Evolutionary conservation across 495 filamentous ascomycete genomes (phyloP).

Genomic region (Neurospora sublineolata): DNA sequence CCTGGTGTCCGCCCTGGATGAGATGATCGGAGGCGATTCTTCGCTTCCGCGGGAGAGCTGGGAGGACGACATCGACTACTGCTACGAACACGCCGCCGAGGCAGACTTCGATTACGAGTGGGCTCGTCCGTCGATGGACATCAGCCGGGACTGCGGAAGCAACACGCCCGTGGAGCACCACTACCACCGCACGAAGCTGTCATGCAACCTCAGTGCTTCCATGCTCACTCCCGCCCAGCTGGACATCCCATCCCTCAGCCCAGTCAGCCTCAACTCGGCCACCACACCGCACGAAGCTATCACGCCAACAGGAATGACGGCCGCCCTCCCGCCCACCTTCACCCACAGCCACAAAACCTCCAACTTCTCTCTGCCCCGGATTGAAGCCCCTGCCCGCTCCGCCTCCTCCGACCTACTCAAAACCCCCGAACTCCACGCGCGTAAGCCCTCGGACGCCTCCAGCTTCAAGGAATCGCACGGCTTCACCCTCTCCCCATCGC

Average conservation of each 20-base stretch:
- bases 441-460: constrained; percentile 32
- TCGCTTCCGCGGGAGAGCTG: constrained; percentile 44
- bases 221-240: constrained; percentile 30
- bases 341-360: constrained; percentile 19
- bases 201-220: constrained; percentile 19
- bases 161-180: constrained; percentile 16
- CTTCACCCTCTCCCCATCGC: constrained; percentile 41
- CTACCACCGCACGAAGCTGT: constrained; percentile 9
- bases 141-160: constrained; percentile 22
- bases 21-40: constrained; percentile 31
- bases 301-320: constrained; percentile 25
- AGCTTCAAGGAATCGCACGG: constrained; percentile 45
- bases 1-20: constrained; percentile 16
- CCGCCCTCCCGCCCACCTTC: not conserved
- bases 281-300: constrained; percentile 25
- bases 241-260: constrained; percentile 37
- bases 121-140: constrained; percentile 45
- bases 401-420: constrained; percentile 16
- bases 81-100: constrained; percentile 83
- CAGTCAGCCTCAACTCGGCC: constrained; percentile 29
- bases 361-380: constrained; percentile 32
- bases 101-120: constrained; percentile 86
- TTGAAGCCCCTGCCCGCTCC: constrained; percentile 14
- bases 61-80: constrained; percentile 94
- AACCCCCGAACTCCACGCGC: constrained; percentile 18